Base-by-base conservation (phyloP, 2,329 filamentous ascomycete genomes). In the Leptoxyphium fumago region DNA sequence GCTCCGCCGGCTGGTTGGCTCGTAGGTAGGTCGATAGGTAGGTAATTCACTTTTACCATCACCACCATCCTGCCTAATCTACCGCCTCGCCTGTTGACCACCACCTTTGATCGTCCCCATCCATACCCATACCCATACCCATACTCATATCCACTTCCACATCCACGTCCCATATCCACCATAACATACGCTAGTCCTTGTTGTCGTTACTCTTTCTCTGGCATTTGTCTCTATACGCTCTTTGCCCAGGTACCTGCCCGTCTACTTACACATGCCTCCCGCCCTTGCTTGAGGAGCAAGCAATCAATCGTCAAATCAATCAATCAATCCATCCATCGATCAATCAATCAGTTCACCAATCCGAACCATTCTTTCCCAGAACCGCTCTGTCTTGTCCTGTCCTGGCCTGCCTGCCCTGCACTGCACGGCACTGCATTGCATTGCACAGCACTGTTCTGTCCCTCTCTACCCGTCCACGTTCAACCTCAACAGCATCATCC, bases 231-330 rank as follows among this genome's bases (percentile, higher is more conserved):
- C 29, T 36, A 47, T 17, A 32, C 40, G 29, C 36, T 26, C 21
- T 4, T 26, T 55, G 52, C 51, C 52, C 49, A 50, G 53, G 46
- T 48, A 53, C 45, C 47, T 56, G 48, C 36, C 52, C 49, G 50
- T 26, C 21, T 26, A 26, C 21, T 26, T 26, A 26, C 21, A 26
- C 21, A 26, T 26, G 21, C 21, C 50, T 50, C 47, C 42, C 47
- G 48, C 52, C 54, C 55, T 58, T 58, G 55, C 55, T 51, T 55
- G 49, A 55, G 50, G 47, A 49, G 45, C 50, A 47, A 49, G 44
- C 48, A 48, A 36, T 43, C 46, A 40, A 40, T 45, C 45, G 38
- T 41, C 44, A 42, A 44, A 29, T 42, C 14, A 2, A 29, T 45
- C 40, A 30, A 32, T 26, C 21, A 26, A 26, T 26, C 21, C 3